Conservation (phyloP, 306 rosid genomes). For the Gastrolobium villosum region DNA sequence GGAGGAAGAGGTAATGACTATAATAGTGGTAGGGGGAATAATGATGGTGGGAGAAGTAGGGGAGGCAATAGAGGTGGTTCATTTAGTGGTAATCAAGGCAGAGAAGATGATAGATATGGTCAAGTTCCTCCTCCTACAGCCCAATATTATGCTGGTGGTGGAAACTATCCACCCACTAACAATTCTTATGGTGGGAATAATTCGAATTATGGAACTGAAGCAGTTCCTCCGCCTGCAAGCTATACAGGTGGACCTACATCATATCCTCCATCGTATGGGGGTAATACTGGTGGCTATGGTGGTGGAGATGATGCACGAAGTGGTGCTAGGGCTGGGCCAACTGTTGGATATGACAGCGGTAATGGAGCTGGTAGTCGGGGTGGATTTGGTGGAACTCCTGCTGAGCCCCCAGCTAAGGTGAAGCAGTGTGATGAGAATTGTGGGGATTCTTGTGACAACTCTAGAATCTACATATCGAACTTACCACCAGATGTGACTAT, state of each 20-base stretch:
- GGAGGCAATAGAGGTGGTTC: conserved; percentile 79
- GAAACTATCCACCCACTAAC: conserved; percentile 66
- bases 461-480: conserved; percentile 97
- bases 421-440: conserved; percentile 96
- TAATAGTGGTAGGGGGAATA: conserved; percentile 52
- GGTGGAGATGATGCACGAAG: conserved; percentile 64
- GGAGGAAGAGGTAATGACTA: conserved; percentile 71
- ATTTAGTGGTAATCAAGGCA: conserved; percentile 67
- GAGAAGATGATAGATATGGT: conserved; percentile 81
- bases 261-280: conserved; percentile 91
- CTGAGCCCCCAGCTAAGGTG: conserved; percentile 73
- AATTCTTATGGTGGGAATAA: conserved; percentile 65
- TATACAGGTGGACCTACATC: conserved; percentile 88
- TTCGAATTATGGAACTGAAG: conserved; percentile 78
- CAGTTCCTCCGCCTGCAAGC: conserved; percentile 93
- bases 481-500: conserved; percentile 91
- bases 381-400: conserved; percentile 74
- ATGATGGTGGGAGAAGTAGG: conserved; percentile 64
- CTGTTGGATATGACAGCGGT: conserved; percentile 63
- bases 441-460: conserved; percentile 87
- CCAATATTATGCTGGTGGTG: conserved; percentile 70
- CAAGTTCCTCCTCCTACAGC: conserved; percentile 79
- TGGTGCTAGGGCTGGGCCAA: conserved; percentile 71
- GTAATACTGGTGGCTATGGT: conserved; percentile 71
- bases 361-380: conserved; percentile 72